A percentile compares a stretch with the other conserved stretches of the same genome.
Conservation (phyloP, 306 rosid genomes). For the Begonia fuchsioides region DNA sequence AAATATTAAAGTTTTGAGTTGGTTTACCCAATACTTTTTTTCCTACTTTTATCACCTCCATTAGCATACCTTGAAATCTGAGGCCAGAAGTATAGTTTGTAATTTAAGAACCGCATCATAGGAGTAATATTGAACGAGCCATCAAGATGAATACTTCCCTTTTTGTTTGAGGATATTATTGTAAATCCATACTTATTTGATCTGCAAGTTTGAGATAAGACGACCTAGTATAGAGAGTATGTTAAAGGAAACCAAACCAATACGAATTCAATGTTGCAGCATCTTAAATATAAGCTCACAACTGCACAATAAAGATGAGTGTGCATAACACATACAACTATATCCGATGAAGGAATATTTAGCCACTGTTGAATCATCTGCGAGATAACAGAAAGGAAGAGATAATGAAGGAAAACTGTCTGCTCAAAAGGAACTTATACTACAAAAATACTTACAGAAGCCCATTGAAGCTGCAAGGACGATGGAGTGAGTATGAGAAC, state of each 20-base stretch:
- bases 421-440: constrained; percentile 10
- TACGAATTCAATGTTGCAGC: not conserved
- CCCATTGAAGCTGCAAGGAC: constrained; percentile 90
- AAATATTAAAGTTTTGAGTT: too few relatives aligned
- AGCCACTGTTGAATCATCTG: constrained; percentile 98
- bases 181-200: constrained; percentile 78
- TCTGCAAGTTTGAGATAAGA: constrained; percentile 71
- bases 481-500: constrained; percentile 85
- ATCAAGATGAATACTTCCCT: constrained; percentile 47
- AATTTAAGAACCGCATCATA: constrained; percentile 79
- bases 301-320: constrained; percentile 10
- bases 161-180: constrained; percentile 49
- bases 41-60: too few relatives aligned
- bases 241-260: not conserved
- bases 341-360: constrained; percentile 71
- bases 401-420: constrained; percentile 4
- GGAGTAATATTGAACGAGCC: constrained; percentile 84
- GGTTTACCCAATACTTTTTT: too few relatives aligned
- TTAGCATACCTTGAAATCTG: constrained; percentile 63
- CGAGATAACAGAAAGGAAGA: constrained; percentile 19
- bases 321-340: constrained; percentile 39
- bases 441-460: constrained; percentile 47
- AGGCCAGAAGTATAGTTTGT: constrained; percentile 49
- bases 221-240: constrained; percentile 36
- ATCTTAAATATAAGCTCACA: not conserved